phyloP scores from a whole-genome alignment of 495 filamentous ascomycete species.

The Penicillium cataractarum region DNA sequence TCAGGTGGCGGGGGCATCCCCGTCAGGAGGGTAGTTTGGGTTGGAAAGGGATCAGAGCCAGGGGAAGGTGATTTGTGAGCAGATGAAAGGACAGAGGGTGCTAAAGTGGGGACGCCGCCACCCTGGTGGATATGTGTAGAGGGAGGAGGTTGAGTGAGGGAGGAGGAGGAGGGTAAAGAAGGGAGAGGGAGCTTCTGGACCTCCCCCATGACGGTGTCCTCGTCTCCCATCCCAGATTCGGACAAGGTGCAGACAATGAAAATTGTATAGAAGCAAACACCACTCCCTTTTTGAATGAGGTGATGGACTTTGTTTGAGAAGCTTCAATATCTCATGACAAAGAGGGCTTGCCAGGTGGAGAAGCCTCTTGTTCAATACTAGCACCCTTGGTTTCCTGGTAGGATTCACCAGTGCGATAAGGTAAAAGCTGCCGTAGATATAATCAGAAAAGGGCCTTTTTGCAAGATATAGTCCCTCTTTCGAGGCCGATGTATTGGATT shows the following conservation, averaged over 20 bases:
- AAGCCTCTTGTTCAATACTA: background rate
- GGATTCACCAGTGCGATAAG: conserved; percentile 7
- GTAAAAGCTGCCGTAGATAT: background rate
- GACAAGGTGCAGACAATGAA: background rate
- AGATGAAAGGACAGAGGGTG: conserved; percentile 30
- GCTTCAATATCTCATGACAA: conserved; percentile 34
- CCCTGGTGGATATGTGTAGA: conserved; percentile 21
- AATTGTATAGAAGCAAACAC: background rate
- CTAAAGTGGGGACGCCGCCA: conserved; percentile 33
- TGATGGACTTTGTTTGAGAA: background rate
- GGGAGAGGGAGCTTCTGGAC: conserved; percentile 25
- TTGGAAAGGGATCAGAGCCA: conserved; percentile 15
- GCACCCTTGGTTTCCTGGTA: background rate
- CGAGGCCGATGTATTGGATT: background rate
- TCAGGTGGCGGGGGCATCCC: conserved; percentile 26
- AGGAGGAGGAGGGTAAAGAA: conserved; percentile 24
- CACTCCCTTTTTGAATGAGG: conserved; percentile 7
- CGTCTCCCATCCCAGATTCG: conserved; percentile 39
- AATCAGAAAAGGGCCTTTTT: background rate
- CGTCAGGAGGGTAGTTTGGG: conserved; percentile 3
- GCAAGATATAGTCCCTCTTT: background rate
- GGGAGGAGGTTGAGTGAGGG: conserved; percentile 18
- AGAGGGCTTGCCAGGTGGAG: background rate
- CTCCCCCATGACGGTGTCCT: conserved; percentile 48
- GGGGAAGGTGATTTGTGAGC: conserved; percentile 19